These are phyloP conservation scores for Fragaria nilgerrensis DNA, from an alignment of 306 rosid genomes.

Conservation along the genomic window DNA sequence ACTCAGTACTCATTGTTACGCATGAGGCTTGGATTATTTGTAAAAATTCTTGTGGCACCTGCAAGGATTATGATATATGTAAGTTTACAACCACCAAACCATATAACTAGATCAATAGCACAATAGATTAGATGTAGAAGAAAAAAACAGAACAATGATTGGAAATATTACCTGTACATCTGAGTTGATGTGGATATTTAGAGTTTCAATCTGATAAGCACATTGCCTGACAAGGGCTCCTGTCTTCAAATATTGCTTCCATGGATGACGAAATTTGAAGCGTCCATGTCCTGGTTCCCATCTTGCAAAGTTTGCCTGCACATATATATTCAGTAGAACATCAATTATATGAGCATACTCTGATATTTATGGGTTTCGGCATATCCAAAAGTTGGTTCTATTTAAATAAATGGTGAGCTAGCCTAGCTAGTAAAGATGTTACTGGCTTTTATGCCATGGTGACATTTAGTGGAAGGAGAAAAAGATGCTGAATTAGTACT, in stretches of 20 bases:
- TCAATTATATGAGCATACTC: slow-evolving; percentile 9
- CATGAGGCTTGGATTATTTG: slow-evolving; percentile 52
- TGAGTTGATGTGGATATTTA: slow-evolving; percentile 44
- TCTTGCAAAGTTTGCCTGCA: slow-evolving; percentile 79
- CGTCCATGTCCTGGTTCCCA: slow-evolving; percentile 96
- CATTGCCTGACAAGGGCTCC: slow-evolving; percentile 71
- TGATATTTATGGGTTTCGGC: not conserved
- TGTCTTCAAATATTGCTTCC: slow-evolving; percentile 79
- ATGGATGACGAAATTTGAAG: slow-evolving; percentile 72
- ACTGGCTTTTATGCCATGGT: slow-evolving; percentile 7
- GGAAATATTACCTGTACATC: slow-evolving; percentile 48
- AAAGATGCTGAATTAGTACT: slow-evolving; percentile 3
- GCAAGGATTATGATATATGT: not conserved
- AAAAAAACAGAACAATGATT: not conserved
- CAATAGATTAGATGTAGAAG: not conserved
- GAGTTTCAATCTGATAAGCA: slow-evolving; percentile 77
- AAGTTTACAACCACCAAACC: not conserved
- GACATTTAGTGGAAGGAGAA: not conserved
- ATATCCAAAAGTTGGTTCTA: not conserved
- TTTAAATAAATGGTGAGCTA: not conserved
- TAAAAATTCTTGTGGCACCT: slow-evolving; percentile 51
- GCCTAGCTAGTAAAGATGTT: not conserved
- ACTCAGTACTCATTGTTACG: slow-evolving; percentile 56
- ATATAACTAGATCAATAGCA: not conserved
- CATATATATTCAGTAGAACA: not conserved